Conservation (phyloP, 1,284 basidiomycete species). For the Ustilago cynodontis region DNA sequence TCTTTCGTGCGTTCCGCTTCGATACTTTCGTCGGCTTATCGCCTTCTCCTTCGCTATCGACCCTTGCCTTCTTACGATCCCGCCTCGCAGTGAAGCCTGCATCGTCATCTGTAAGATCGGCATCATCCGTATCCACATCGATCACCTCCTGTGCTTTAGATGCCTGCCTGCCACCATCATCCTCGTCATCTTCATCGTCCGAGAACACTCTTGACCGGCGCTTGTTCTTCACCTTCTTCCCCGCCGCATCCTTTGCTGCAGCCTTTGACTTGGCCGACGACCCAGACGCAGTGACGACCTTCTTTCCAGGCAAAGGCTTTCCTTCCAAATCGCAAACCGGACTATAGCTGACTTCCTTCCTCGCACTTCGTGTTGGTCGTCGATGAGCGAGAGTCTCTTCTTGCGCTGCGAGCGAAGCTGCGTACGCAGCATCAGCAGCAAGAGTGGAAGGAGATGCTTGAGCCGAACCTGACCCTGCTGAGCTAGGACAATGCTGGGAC, state of each 20-base stretch:
- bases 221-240: slow-evolving; percentile 15
- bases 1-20: not conserved
- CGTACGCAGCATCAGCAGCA: slow-evolving; percentile 41
- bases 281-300: slow-evolving; percentile 1
- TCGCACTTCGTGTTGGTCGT: slow-evolving; percentile 24
- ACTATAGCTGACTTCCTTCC: slow-evolving; percentile 38
- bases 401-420: slow-evolving; percentile 35
- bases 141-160: not conserved
- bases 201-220: slow-evolving; percentile 31
- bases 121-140: slow-evolving; percentile 9
- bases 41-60: slow-evolving; percentile 13
- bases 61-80: slow-evolving; percentile 24
- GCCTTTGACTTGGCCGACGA: slow-evolving; percentile 14
- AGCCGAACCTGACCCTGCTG: slow-evolving; percentile 17
- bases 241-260: not conserved
- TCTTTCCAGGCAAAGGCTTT: slow-evolving; percentile 20
- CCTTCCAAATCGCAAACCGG: slow-evolving; percentile 44
- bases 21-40: not conserved
- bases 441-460: not conserved
- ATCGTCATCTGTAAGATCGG: slow-evolving; percentile 36
- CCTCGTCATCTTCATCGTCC: slow-evolving; percentile 26
- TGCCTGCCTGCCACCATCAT: not conserved
- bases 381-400: slow-evolving; percentile 36
- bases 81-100: slow-evolving; percentile 21
- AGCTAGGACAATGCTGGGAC: slow-evolving; percentile 11